Evolutionary conservation across 169 alveolate species (phyloP).

Genomic region (Fabrea salina): DNA sequence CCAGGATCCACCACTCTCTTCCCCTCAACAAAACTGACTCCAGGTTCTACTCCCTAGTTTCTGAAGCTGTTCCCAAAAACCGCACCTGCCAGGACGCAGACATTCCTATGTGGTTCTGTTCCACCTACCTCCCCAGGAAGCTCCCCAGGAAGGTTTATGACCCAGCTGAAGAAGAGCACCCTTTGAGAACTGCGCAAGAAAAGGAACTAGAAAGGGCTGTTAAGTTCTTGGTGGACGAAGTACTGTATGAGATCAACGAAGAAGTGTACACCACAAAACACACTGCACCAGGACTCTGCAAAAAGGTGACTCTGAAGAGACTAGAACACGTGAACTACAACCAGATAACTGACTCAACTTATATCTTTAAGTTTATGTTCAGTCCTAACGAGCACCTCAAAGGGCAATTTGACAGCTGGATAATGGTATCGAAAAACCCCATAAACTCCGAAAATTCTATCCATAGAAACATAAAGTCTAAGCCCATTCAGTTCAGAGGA

Average conservation of each 20-base stretch:
- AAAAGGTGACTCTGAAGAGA: not conserved
- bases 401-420: not conserved
- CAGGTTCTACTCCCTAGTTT: not conserved
- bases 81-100: slow-evolving; percentile 18
- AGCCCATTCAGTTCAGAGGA: not conserved
- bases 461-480: not conserved
- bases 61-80: not conserved
- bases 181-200: not conserved
- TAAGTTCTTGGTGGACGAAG: not conserved
- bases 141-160: not conserved
- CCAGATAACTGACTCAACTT: not conserved
- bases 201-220: not conserved
- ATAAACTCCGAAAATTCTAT: not conserved
- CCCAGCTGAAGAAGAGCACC: not conserved
- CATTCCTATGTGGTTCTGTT: not conserved
- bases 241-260: not conserved
- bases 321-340: not conserved
- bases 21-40: not conserved
- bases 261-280: not conserved
- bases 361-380: not conserved
- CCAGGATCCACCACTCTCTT: not conserved
- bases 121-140: not conserved
- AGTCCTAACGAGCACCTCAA: not conserved
- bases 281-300: not conserved
- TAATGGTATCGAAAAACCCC: not conserved